Base-by-base conservation (phyloP, 768 basidiomycete species). In the Pulveroboletus sp. region DNA sequence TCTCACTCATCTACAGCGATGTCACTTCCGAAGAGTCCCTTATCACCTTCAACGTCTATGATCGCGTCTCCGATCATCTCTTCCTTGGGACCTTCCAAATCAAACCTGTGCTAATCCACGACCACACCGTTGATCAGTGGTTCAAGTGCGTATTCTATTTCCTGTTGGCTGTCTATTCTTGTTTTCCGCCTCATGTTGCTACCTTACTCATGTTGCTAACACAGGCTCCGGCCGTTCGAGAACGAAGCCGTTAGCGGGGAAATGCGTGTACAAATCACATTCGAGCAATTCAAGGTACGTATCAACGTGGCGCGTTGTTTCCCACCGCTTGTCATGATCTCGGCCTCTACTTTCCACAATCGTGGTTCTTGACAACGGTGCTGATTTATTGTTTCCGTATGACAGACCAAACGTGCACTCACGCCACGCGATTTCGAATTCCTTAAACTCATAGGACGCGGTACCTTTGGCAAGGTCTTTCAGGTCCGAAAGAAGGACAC, bases 401-500 rank as follows among this genome's bases (percentile, higher is more conserved):
- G 56, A 43, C 66, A 92, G 90, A 87, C 82, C 40, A 92, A 89
- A 72, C 83, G 84, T 38, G 82, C 89, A 6, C 79, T 97, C 42
- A 88, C 83, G n/a, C 94, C 94, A 25, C 84, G 89, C 63, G 95
- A 97, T 66, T 99, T 99, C 62, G 95, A 98, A 65, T 97, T 98
- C 73, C 84, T 99, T 63, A 97, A 97, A 69, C 87, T 99, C 49
- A 98, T 99, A 70, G 97, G 97, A 49, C 85, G 94, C 41, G 97
- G 97, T 2, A 98, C 97, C 0, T 99, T 99, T 66, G 97, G 94
- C 40, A 90, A 93, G 46, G 97, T 99, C 17, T 98, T 97, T 77
- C 97, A 99, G 69, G 97, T 99, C 41, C 90, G 97, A 52, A 99
- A 99, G 73, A 85, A 78, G 67, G 94, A 99, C 73, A 99, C 97